phyloP scores from a whole-genome alignment of 208 protist genomes.

The Phytomonas serpens region DNA sequence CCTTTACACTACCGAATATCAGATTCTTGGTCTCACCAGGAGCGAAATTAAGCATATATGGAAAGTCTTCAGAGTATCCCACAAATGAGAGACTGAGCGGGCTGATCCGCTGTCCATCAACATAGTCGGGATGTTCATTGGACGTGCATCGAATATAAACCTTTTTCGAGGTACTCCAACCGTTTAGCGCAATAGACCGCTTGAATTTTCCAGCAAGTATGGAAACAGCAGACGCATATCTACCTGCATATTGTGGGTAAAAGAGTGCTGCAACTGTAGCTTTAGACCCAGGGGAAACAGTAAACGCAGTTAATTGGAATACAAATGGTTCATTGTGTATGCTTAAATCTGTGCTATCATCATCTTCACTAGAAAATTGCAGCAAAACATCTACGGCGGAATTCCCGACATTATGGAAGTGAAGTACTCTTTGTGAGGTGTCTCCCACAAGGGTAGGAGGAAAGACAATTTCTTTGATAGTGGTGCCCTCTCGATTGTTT shows the following conservation, averaged over 20 bases:
- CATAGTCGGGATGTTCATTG: neutral
- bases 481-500: conserved; percentile 13
- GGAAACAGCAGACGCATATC: conserved; percentile 12
- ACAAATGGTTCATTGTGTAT: conserved; percentile 17
- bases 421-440: conserved; percentile 12
- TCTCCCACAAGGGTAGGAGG: conserved; percentile 25
- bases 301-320: conserved; percentile 31
- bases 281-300: conserved; percentile 26
- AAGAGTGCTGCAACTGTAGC: conserved; percentile 19
- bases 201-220: conserved; percentile 33
- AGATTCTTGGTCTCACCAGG: conserved; percentile 35
- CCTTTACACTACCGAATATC: conserved; percentile 33
- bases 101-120: neutral
- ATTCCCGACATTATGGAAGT: conserved; percentile 44
- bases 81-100: neutral
- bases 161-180: conserved; percentile 16
- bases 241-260: conserved; percentile 22
- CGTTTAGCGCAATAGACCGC: conserved; percentile 24
- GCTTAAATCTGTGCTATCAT: neutral
- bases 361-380: conserved; percentile 12
- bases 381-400: conserved; percentile 50
- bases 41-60: conserved; percentile 29
- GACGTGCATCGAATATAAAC: conserved; percentile 18
- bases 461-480: conserved; percentile 23
- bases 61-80: conserved; percentile 17